Evolutionary conservation across 352 stramenopile genomes (phyloP).

Genomic region (Pythium phragmitis): DNA sequence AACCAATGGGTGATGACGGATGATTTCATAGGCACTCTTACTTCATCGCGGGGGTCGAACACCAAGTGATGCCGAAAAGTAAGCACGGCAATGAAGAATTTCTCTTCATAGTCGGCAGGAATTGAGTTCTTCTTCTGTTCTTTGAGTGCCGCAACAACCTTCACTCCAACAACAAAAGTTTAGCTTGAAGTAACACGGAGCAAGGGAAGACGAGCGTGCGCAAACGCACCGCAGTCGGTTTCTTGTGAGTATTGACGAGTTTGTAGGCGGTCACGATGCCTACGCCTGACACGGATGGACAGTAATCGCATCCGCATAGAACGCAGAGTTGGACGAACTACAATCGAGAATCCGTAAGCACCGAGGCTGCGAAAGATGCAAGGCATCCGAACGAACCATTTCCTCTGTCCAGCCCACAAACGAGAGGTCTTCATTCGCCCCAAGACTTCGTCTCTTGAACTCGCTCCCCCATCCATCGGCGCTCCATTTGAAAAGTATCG

Average conservation of each 20-base stretch:
- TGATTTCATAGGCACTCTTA: conserved; percentile 17
- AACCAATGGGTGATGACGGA: not conserved
- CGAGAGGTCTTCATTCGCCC: conserved; percentile 76
- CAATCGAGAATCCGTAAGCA: not conserved
- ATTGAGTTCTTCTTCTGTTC: conserved; percentile 45
- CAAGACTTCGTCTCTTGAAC: conserved; percentile 78
- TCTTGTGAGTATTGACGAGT: conserved; percentile 53
- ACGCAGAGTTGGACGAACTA: conserved; percentile 86
- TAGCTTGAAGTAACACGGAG: not conserved
- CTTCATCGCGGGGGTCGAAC: conserved; percentile 73
- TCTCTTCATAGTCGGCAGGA: conserved; percentile 36
- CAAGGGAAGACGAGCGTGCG: not conserved
- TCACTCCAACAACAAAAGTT: not conserved
- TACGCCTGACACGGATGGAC: conserved; percentile 63
- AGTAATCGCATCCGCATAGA: conserved; percentile 90
- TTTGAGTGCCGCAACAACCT: conserved; percentile 60
- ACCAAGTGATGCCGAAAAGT: conserved; percentile 90
- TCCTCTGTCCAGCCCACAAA: conserved; percentile 86
- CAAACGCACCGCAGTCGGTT: conserved; percentile 41
- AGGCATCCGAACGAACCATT: conserved; percentile 48
- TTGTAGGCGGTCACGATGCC: conserved; percentile 86
- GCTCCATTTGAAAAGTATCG: conserved; percentile 93
- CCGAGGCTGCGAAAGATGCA: not conserved
- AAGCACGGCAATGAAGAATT: conserved; percentile 67
- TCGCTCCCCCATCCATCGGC: conserved; percentile 84